Percentiles rank a stretch among this genome's conserved stretches.
These are phyloP conservation scores for Xylariaceae sp. DNA, from an alignment of 2,329 filamentous ascomycete genomes.

Conservation along the genomic window DNA sequence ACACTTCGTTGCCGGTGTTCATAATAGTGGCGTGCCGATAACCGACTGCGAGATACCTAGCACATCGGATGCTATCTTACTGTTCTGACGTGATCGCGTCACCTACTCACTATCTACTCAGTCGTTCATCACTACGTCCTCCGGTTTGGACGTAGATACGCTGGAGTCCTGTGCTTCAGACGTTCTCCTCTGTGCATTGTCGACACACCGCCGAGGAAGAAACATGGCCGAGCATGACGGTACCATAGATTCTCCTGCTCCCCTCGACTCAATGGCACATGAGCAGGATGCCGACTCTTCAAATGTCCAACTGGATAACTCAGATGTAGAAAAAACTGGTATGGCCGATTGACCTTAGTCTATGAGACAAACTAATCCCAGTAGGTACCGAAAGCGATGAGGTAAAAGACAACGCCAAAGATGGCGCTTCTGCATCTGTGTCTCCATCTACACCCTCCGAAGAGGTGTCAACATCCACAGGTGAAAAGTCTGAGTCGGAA, in stretches of 20 bases:
- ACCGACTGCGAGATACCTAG: constrained; percentile 18
- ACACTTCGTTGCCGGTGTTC: constrained; percentile 21
- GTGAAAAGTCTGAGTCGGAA: not conserved
- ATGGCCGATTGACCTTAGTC: constrained; percentile 10
- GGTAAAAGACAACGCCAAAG: constrained; percentile 15
- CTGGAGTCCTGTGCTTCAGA: constrained; percentile 13
- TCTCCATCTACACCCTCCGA: constrained; percentile 8
- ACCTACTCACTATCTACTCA: constrained; percentile 15
- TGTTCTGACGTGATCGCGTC: constrained; percentile 21
- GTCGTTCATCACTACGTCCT: constrained; percentile 15
- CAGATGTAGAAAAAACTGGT: constrained; percentile 25
- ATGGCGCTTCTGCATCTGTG: constrained; percentile 9
- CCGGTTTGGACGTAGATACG: constrained; percentile 9
- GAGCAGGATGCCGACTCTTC: constrained; percentile 25
- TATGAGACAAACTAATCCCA: constrained; percentile 21
- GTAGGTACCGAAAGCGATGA: constrained; percentile 18
- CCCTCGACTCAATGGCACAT: constrained; percentile 19
- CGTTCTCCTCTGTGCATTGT: constrained; percentile 11
- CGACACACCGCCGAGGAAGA: constrained; percentile 13
- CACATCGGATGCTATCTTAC: constrained; percentile 21
- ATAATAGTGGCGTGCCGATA: constrained; percentile 23
- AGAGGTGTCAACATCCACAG: constrained; percentile 3
- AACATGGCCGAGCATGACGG: constrained; percentile 24
- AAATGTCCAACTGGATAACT: constrained; percentile 15
- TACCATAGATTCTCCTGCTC: constrained; percentile 23